Evolutionary conservation across 495 filamentous ascomycete species (phyloP).

Genomic region (Symbiotaphrina buchneri): DNA sequence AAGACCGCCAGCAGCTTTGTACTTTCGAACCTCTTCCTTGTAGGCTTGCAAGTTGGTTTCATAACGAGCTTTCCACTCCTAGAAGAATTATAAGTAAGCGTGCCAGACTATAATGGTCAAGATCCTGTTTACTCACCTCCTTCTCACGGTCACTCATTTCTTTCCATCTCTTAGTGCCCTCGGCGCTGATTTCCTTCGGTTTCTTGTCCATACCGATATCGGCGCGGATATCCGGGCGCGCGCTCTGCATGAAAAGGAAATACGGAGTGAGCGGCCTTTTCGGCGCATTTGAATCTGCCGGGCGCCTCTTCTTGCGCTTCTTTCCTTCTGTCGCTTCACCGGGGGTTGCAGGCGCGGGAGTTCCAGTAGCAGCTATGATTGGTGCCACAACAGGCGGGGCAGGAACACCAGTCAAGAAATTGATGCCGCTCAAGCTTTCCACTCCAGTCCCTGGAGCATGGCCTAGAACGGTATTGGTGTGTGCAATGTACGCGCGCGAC

Average conservation of each 20-base stretch:
- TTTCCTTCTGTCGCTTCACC: constrained; percentile 30
- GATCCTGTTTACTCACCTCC: constrained; percentile 27
- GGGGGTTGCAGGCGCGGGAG: constrained; percentile 16
- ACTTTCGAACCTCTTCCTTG: constrained; percentile 45
- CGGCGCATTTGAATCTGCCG: constrained; percentile 79
- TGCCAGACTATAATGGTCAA: not conserved
- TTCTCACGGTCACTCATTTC: constrained; percentile 52
- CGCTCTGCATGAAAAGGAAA: constrained; percentile 79
- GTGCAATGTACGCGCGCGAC: constrained; percentile 57
- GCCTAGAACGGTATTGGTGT: constrained; percentile 56
- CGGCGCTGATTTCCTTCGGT: constrained; percentile 60
- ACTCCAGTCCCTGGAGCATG: constrained; percentile 20
- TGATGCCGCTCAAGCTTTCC: constrained; percentile 24
- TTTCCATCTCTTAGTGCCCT: constrained; percentile 65
- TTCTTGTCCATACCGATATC: constrained; percentile 49
- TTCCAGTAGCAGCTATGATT: no score
- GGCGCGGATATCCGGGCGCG: constrained; percentile 48
- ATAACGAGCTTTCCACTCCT: constrained; percentile 57
- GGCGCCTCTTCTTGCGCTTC: constrained; percentile 73
- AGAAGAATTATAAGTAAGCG: constrained; percentile 3
- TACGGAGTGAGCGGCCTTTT: constrained; percentile 86
- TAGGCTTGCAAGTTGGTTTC: constrained; percentile 55
- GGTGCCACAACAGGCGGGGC: constrained; percentile 14
- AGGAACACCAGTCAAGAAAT: constrained; percentile 14
- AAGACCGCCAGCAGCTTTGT: constrained; percentile 29